Evolutionary conservation across 768 basidiomycete species (phyloP), one percentile per base, ranked within the genome.

Genomic region (Russula griseocarnosa): DNA sequence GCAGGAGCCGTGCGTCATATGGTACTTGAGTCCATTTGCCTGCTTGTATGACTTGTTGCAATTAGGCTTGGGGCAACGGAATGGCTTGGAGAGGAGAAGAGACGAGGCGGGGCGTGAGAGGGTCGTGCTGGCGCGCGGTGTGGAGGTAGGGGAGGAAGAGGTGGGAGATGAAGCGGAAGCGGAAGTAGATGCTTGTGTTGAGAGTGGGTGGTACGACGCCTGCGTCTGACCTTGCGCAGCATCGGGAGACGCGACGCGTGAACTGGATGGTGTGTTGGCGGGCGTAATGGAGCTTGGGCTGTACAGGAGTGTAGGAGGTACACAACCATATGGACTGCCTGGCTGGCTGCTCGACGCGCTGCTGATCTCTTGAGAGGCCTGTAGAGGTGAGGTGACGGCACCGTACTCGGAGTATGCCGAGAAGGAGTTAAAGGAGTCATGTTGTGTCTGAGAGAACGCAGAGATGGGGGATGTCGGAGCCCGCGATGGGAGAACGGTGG

Each of bases 41-140:
- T 96, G 94, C 79, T 96, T 96, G 80, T 96, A 97, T 57, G 84
- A 84, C 81, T 98, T 98, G 78, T 91, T 93, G 79, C 94, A 98
- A 67, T 94, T 93, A 0, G 91, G 86, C 74, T 95, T 95, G 11
- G 94, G 94, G 79, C 94, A 98, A 53, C 85, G 82, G 83, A 94
- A 95, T 4, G 93, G 92, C 75, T 94, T 94, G 62, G 84, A 85
- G 55, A 89, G 76, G 44, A 90, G 75, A n/a, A 89, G 75, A 4
- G 86, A 83, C 0, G 86, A 78, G 16, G 83, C 77, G 66, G 80
- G 79, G 11, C 75, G 80, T 36, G 81, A 82, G 62, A 79, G 78
- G 16, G 81, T 79, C 9, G 80, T 79, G 65, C 75, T 77, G 1
- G 80, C 75, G 20, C 78, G 78, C 2, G 77, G 67, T 2, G 73